Evolutionary conservation across 1,284 basidiomycete species (phyloP).

Genomic region (Phaffia rhodozyma): DNA sequence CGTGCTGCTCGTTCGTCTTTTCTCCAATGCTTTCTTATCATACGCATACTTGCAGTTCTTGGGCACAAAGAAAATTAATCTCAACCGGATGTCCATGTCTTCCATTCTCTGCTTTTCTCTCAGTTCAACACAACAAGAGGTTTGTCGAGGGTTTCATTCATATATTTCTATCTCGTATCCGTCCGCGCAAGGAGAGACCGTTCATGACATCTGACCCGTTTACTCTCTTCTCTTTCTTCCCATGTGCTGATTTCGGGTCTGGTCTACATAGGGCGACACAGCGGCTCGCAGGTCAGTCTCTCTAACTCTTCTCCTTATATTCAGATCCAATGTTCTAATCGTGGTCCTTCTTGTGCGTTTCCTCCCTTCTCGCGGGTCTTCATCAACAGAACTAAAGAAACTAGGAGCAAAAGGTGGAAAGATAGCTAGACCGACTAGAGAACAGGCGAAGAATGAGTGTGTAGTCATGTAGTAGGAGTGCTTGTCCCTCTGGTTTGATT

Average conservation of each 20-base stretch:
- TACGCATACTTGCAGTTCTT: neutral
- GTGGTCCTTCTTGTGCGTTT: neutral
- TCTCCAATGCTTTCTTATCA: neutral
- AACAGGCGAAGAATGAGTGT: conserved; percentile 85
- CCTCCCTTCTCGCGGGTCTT: neutral
- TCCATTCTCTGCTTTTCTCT: neutral
- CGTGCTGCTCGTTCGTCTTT: conserved; percentile 69
- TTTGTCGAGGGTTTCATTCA: too few species aligned
- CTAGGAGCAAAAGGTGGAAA: conserved; percentile 58
- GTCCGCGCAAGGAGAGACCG: too few species aligned
- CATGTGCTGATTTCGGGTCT: too few species aligned
- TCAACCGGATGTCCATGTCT: neutral
- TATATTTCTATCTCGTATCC: too few species aligned
- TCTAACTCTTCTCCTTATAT: neutral
- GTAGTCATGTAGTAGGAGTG: conserved; percentile 48
- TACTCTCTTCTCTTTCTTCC: too few species aligned
- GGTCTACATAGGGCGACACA: conserved; percentile 48
- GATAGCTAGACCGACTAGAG: conserved; percentile 70
- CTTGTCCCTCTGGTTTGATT: neutral
- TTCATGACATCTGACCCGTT: too few species aligned
- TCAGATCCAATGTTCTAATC: neutral
- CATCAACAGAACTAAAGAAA: conserved; percentile 47
- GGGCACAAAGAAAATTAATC: neutral
- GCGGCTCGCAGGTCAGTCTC: conserved; percentile 49
- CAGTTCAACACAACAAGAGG: neutral